These are phyloP conservation scores for Amanita pseudoporphyria DNA, from an alignment of 768 basidiomycete species.

Conservation along the genomic window DNA sequence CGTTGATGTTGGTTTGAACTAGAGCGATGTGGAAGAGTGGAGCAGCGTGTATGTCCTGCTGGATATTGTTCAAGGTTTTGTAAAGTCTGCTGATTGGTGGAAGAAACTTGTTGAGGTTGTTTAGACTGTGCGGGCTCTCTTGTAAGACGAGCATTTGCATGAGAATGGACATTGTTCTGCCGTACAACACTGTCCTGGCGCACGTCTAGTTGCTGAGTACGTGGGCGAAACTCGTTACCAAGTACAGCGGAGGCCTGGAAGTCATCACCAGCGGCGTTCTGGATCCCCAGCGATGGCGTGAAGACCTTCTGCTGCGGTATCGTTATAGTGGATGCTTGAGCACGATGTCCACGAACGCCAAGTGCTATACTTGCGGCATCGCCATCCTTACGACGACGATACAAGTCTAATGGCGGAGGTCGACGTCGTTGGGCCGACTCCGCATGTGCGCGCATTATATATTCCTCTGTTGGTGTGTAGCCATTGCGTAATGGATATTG, in stretches of 20 bases:
- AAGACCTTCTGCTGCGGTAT: constrained; percentile 14
- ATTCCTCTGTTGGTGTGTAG: constrained; percentile 61
- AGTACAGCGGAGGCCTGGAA: constrained; percentile 20
- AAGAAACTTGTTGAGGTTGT: neutral
- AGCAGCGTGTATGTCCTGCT: constrained; percentile 32
- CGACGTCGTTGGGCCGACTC: constrained; percentile 23
- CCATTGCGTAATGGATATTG: constrained; percentile 21
- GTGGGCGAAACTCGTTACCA: constrained; percentile 11
- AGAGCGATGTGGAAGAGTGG: constrained; percentile 34
- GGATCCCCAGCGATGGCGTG: constrained; percentile 10
- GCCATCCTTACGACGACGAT: constrained; percentile 14
- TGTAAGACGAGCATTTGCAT: constrained; percentile 19
- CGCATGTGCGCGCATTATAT: constrained; percentile 50
- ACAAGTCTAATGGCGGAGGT: constrained; percentile 27
- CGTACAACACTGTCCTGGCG: neutral
- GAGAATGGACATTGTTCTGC: constrained; percentile 13
- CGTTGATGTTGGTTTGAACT: constrained; percentile 22
- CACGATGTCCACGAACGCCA: constrained; percentile 33
- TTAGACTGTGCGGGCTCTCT: constrained; percentile 12
- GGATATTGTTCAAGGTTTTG: constrained; percentile 17
- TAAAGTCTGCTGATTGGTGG: constrained; percentile 11
- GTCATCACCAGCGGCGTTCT: constrained; percentile 25
- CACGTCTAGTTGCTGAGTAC: constrained; percentile 1
- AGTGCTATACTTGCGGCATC: constrained; percentile 25
- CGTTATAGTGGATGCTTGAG: constrained; percentile 26